phyloP scores from a whole-genome alignment of 108 stramenopile genomes.

The Ochromonas danica region DNA sequence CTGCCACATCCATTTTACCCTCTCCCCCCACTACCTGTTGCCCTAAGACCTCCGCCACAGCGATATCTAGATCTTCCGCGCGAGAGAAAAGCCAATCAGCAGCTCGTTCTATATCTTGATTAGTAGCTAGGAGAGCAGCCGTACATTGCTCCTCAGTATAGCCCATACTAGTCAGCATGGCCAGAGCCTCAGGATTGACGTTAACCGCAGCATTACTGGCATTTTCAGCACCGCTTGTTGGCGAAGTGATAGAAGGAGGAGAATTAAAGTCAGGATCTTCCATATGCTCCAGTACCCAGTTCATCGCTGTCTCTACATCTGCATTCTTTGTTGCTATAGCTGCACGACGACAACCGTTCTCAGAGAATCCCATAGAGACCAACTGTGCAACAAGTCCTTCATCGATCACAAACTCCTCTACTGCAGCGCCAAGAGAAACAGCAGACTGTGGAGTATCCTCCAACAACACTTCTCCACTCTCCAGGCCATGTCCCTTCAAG shows the following conservation, averaged over 20 bases:
- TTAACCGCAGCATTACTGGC: conserved; percentile 54
- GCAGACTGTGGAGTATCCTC: neutral
- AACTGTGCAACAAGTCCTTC: conserved; percentile 75
- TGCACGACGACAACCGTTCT: conserved; percentile 91
- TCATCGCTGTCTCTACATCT: conserved; percentile 84
- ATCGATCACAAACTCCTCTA: conserved; percentile 57
- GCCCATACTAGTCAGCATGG: conserved; percentile 73
- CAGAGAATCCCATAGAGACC: conserved; percentile 92
- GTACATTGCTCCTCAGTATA: conserved; percentile 68
- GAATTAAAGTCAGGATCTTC: conserved; percentile 94
- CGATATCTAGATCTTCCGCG: conserved; percentile 80
- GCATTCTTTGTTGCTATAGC: conserved; percentile 78
- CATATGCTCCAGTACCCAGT: conserved; percentile 94
- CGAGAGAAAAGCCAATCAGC: conserved; percentile 96
- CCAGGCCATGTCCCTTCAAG: conserved; percentile 69
- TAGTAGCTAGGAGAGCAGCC: conserved; percentile 5
- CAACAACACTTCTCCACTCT: conserved; percentile 65
- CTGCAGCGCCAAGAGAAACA: neutral
- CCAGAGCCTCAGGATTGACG: conserved; percentile 73
- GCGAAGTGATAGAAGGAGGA: conserved; percentile 66
- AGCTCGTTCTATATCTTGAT: conserved; percentile 55
- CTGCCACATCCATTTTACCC: neutral
- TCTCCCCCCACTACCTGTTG: neutral
- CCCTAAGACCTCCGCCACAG: conserved; percentile 68
- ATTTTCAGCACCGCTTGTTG: conserved; percentile 44